Evolutionary conservation across 1,284 basidiomycete species (phyloP).

Genomic region (Pseudozyma flocculosa): DNA sequence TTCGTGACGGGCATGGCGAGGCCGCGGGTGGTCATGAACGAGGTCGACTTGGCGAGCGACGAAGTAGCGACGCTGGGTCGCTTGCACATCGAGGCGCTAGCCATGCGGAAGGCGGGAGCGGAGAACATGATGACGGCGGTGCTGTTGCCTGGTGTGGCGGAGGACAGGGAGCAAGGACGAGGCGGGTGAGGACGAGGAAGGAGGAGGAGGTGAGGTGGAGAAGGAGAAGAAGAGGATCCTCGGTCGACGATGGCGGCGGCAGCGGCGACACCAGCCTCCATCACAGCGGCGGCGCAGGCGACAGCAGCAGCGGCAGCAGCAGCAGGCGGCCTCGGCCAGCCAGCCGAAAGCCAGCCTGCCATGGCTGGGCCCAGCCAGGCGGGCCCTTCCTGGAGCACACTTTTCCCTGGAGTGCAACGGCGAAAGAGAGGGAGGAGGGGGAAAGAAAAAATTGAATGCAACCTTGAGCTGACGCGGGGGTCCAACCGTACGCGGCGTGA

Average conservation of each 20-base stretch:
- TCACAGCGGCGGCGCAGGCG: no score
- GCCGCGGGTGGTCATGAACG: conserved; percentile 31
- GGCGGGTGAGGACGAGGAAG: neutral
- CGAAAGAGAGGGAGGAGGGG: no score
- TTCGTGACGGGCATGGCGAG: conserved; percentile 44
- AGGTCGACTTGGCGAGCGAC: conserved; percentile 22
- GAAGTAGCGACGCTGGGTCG: conserved; percentile 32
- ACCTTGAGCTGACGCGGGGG: no score
- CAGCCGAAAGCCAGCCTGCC: neutral
- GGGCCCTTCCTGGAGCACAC: no score
- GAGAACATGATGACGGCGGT: conserved; percentile 18
- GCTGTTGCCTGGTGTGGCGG: no score
- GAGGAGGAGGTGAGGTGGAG: conserved; percentile 2
- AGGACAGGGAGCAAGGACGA: neutral
- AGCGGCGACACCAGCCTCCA: no score
- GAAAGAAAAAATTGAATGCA: no score
- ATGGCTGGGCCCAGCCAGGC: neutral
- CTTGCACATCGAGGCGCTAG: conserved; percentile 38
- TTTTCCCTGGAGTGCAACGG: no score
- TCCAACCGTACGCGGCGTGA: no score
- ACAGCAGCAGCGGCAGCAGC: neutral
- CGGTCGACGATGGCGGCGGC: conserved; percentile 2
- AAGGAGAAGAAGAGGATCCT: conserved; percentile 13
- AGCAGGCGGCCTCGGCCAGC: neutral
- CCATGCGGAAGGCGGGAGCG: conserved; percentile 30